Base-by-base conservation (phyloP, 2,329 filamentous ascomycete genomes). In the Penicillium sp. region DNA sequence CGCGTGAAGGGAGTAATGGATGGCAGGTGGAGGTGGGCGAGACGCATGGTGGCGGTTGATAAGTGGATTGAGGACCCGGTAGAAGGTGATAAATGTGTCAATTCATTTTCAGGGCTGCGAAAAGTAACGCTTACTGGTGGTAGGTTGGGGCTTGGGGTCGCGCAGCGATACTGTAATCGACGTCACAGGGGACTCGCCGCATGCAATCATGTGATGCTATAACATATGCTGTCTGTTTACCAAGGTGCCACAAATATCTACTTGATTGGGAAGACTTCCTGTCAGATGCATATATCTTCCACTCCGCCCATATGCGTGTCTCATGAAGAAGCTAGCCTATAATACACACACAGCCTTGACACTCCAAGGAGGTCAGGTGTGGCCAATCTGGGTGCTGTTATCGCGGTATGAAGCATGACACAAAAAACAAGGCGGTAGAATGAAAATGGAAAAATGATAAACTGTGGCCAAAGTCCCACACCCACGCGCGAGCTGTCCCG, bases 1-100 rank as follows among this genome's bases (percentile, higher is more conserved):
- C 80, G 80, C 15, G 75, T 70, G 71, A 90, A 90, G 49, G 83
- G 78, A 11, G 83, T 83, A 57, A 84, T 76, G 63, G 76, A 73
- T 4, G 82, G 83, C 60, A 90, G 77, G 69, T 86, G 86, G 64
- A 90, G 79, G 75, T 90, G 88, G n/a, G 82, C 81, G 69, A 89
- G 82, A 68, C 79, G 78, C 83, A 86, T 85, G 58, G 48, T 60
- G n/a, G 30, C 56, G n/a, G 26, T 26, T 26, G 8, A 19, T 26
- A 19, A 71, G 58, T 38, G 48, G 44, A 29, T 61, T 29, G 44
- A 5, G 26, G 17, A 15, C 11, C 26, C 26, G 26, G 5, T 41
- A 15, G 11, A 41, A 5, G 35, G 9, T 41, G 35, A 41, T 41
- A 41, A 15, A 41, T 11, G 11, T 41, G 35, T 41, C 35, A 41